phyloP scores from a whole-genome alignment of 1,284 basidiomycete species.

The Phellopilus nigrolimitatus region DNA sequence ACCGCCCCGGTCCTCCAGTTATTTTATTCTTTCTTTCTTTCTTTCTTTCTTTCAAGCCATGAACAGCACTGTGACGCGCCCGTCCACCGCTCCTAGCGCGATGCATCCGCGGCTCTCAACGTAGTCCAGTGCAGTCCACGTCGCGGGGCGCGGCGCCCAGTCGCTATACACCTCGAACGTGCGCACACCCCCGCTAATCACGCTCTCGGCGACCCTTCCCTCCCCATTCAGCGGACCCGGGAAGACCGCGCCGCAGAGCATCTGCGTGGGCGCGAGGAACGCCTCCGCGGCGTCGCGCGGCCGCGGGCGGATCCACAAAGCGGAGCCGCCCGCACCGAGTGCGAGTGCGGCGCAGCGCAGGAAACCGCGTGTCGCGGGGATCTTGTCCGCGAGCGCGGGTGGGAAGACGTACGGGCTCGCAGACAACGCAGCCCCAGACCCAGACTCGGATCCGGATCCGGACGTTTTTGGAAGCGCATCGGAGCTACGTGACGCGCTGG shows the following conservation, averaged over 20 bases:
- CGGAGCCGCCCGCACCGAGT: conserved; percentile 49
- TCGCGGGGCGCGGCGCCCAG: background rate
- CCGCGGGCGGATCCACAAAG: conserved; percentile 54
- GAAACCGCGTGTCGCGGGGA: conserved; percentile 41
- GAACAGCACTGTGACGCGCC: conserved; percentile 11
- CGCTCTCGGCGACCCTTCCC: background rate
- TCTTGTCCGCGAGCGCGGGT: conserved; percentile 32
- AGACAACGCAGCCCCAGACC: background rate
- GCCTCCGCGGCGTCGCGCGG: conserved; percentile 23
- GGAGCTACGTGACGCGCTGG: background rate
- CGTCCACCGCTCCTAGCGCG: conserved; percentile 13
- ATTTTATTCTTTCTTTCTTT: background rate
- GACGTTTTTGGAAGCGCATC: too few relatives aligned
- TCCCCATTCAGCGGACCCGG: conserved; percentile 3
- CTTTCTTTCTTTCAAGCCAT: background rate
- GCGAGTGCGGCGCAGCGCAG: conserved; percentile 47
- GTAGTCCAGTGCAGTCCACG: conserved; percentile 16
- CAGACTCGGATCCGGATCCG: background rate
- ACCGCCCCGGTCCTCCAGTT: too few relatives aligned
- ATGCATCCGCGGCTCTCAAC: conserved; percentile 13
- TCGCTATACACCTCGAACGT: background rate
- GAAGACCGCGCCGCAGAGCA: conserved; percentile 8
- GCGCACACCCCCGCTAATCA: background rate
- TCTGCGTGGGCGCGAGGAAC: background rate
- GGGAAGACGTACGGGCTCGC: conserved; percentile 40